Evolutionary conservation across 768 basidiomycete genomes (phyloP).

Genomic region (Sporobolomyces phaffii): DNA sequence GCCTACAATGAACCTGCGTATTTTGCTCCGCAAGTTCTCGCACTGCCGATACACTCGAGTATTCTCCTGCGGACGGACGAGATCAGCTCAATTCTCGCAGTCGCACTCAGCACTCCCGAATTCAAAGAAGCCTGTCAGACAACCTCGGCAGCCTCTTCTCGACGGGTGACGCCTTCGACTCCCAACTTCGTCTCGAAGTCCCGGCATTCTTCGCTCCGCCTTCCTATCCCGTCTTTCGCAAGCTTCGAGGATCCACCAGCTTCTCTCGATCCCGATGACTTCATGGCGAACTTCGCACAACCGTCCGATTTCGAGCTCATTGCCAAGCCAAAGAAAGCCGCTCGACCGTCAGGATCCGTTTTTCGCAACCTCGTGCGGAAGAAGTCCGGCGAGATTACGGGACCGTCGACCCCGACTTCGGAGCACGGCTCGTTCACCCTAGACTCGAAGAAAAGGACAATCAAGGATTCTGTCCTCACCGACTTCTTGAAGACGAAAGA

Average conservation of each 20-base stretch:
- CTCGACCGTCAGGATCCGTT: background rate
- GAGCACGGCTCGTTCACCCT: background rate
- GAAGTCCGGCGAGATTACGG: slow-evolving; percentile 14
- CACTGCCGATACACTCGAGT: slow-evolving; percentile 7
- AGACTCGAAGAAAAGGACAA: slow-evolving; percentile 13
- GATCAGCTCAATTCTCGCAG: slow-evolving; percentile 23
- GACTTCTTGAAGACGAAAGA: slow-evolving; percentile 27
- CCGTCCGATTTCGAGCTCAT: background rate
- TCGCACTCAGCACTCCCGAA: slow-evolving; percentile 15
- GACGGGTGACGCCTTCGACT: slow-evolving; percentile 5
- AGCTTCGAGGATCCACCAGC: background rate
- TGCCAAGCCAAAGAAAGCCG: slow-evolving; percentile 18
- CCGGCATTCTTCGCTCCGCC: background rate
- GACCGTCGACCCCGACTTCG: slow-evolving; percentile 1
- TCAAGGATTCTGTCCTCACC: slow-evolving; percentile 10
- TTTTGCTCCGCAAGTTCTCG: slow-evolving; percentile 6
- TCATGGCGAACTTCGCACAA: background rate
- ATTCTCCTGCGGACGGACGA: slow-evolving; percentile 26
- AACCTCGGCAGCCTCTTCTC: background rate
- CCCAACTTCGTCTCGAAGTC: background rate
- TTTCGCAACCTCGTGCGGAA: slow-evolving; percentile 17
- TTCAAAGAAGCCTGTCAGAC: slow-evolving; percentile 19
- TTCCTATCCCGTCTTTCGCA: background rate
- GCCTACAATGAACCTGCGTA: slow-evolving; percentile 9
- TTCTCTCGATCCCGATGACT: slow-evolving; percentile 21